phyloP scores from a whole-genome alignment of 768 basidiomycete genomes.

The Kondoa malvinella region DNA sequence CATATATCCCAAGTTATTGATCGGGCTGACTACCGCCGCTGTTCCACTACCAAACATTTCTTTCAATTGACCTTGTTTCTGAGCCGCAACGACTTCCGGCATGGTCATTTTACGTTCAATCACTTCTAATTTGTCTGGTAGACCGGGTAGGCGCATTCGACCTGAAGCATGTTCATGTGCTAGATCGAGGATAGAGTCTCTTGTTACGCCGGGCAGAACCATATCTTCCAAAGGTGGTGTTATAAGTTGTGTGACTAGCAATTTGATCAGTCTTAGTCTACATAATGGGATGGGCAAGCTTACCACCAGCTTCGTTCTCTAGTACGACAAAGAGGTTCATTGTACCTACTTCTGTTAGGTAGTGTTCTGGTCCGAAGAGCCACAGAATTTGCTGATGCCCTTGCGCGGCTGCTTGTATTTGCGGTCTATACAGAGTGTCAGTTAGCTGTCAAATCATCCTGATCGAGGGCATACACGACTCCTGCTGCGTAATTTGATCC shows the following conservation, averaged over 20 bases:
- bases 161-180: conserved; percentile 44
- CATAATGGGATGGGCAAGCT: background rate
- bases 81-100: conserved; percentile 39
- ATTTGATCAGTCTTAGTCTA: background rate
- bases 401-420: conserved; percentile 45
- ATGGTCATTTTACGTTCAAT: conserved; percentile 49
- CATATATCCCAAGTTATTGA: conserved; percentile 49
- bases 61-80: conserved; percentile 47
- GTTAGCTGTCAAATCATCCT: background rate
- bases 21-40: conserved; percentile 57
- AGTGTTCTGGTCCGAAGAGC: conserved; percentile 47
- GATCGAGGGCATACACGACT: conserved; percentile 21
- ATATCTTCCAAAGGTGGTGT: conserved; percentile 81
- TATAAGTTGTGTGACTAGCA: conserved; percentile 54
- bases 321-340: conserved; percentile 70
- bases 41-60: conserved; percentile 72
- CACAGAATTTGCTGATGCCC: conserved; percentile 68
- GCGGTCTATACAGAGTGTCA: conserved; percentile 37
- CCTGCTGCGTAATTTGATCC: conserved; percentile 34
- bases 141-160: conserved; percentile 32
- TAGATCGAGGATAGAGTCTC: conserved; percentile 63
- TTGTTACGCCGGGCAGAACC: conserved; percentile 76
- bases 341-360: conserved; percentile 42
- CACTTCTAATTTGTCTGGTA: conserved; percentile 38
- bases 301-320: conserved; percentile 42